A percentile compares a stretch with the other conserved stretches of the same genome.
phyloP scores from a whole-genome alignment of 2,329 filamentous ascomycete genomes.

The Fusarium virguliforme region DNA sequence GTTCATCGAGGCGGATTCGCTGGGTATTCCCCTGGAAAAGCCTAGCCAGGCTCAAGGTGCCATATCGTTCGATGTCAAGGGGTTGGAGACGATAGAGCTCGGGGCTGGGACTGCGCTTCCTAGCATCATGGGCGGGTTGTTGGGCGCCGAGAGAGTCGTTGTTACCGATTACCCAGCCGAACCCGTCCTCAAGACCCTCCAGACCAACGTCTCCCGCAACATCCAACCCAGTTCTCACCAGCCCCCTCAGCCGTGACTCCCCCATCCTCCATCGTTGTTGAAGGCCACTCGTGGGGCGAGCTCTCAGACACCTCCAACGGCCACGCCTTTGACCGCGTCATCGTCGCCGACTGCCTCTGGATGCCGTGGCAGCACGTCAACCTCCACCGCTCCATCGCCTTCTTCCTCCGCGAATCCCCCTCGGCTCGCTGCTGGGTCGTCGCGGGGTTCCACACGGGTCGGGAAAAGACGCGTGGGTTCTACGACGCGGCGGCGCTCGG shows the following conservation, averaged over 20 bases:
- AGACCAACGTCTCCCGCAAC: conserved; percentile 71
- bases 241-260: conserved; percentile 40
- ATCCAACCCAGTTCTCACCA: conserved; percentile 57
- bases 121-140: conserved; percentile 65
- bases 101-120: conserved; percentile 76
- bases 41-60: conserved; percentile 26
- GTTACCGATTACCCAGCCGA: conserved; percentile 79
- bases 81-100: conserved; percentile 73
- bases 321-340: conserved; percentile 71
- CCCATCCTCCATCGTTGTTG: conserved; percentile 59
- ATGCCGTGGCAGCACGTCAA: conserved; percentile 82
- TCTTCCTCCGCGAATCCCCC: conserved; percentile 68
- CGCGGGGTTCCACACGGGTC: conserved; percentile 81
- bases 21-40: conserved; percentile 49
- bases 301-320: conserved; percentile 52
- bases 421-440: conserved; percentile 74
- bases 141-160: conserved; percentile 67
- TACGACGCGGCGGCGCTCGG: conserved; percentile 67
- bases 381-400: conserved; percentile 73
- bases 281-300: conserved; percentile 78
- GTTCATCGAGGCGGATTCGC: conserved; percentile 67
- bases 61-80: conserved; percentile 64
- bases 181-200: conserved; percentile 72
- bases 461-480: conserved; percentile 76
- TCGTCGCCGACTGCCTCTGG: conserved; percentile 84